Percentiles rank a stretch among this genome's conserved stretches.
These are phyloP conservation scores for Alloascoidea hylecoeti DNA, from an alignment of 805 yeast genomes.

Conservation along the genomic window DNA sequence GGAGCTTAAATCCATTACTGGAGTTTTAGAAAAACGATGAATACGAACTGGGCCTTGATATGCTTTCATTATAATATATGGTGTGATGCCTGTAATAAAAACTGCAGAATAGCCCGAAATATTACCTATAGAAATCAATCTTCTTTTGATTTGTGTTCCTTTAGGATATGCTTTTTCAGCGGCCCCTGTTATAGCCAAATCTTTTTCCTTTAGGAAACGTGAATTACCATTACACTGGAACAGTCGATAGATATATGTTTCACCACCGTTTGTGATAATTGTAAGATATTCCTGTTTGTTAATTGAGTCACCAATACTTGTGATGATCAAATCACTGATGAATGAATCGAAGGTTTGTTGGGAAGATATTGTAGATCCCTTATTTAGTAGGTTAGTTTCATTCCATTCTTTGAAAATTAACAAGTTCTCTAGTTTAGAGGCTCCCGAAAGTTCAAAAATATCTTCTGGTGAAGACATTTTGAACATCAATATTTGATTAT, in stretches of 20 bases:
- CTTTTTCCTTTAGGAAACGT: slow-evolving; percentile 22
- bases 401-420: neutral
- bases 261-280: slow-evolving; percentile 71
- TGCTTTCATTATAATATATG: slow-evolving; percentile 55
- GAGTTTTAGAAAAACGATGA: slow-evolving; percentile 49
- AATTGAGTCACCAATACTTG: slow-evolving; percentile 41
- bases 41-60: slow-evolving; percentile 49
- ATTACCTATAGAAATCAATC: slow-evolving; percentile 42
- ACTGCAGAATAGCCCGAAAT: slow-evolving; percentile 45
- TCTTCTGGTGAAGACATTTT: neutral
- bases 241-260: slow-evolving; percentile 51
- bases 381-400: too few species aligned
- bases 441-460: neutral
- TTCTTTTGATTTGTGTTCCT: neutral
- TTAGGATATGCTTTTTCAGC: slow-evolving; percentile 41
- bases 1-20: slow-evolving; percentile 32
- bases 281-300: slow-evolving; percentile 49
- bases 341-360: slow-evolving; percentile 16
- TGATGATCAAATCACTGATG: slow-evolving; percentile 61
- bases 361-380: neutral
- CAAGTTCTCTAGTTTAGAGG: neutral
- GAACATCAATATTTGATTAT: neutral
- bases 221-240: slow-evolving; percentile 31
- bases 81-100: slow-evolving; percentile 61
- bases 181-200: slow-evolving; percentile 52